Conservation (phyloP, 2,329 filamentous ascomycete genomes). For the Fusarium palustre region DNA sequence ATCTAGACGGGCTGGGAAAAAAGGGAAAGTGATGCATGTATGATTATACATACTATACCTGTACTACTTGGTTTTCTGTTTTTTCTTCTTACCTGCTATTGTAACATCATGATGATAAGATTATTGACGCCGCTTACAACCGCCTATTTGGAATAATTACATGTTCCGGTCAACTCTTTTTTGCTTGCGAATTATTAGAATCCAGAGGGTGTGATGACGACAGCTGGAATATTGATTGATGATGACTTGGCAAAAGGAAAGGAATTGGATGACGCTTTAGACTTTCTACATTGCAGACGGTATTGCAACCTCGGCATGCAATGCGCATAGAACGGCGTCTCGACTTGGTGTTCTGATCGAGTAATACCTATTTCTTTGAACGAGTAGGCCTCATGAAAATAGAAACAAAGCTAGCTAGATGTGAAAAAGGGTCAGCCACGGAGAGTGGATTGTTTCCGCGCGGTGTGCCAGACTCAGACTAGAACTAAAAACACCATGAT, state of each 20-base stretch:
- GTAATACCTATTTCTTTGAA: conserved; percentile 17
- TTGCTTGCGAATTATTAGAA: background rate
- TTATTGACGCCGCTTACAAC: conserved; percentile 22
- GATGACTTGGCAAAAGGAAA: background rate
- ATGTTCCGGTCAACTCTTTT: background rate
- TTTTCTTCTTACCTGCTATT: conserved; percentile 9
- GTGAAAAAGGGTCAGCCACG: conserved; percentile 2
- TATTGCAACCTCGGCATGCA: conserved; percentile 6
- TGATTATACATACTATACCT: conserved; percentile 36
- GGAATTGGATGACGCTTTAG: conserved; percentile 11
- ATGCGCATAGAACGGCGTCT: background rate
- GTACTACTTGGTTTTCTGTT: conserved; percentile 21
- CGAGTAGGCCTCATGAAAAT: conserved; percentile 16
- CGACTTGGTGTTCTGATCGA: conserved; percentile 31
- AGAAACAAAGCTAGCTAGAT: background rate
- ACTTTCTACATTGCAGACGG: conserved; percentile 1
- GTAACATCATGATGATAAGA: conserved; percentile 19
- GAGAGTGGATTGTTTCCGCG: conserved; percentile 16
- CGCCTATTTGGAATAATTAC: conserved; percentile 2
- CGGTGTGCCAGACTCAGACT: conserved; percentile 1
- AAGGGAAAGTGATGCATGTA: conserved; percentile 37
- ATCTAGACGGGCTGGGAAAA: conserved; percentile 12
- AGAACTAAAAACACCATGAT: conserved; percentile 17
- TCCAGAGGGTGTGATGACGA: conserved; percentile 4
- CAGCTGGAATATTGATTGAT: background rate